A percentile compares a stretch with the other conserved stretches of the same genome.
phyloP scores from a whole-genome alignment of 2,329 filamentous ascomycete species.

The Graphiopsis chlorocephala region DNA sequence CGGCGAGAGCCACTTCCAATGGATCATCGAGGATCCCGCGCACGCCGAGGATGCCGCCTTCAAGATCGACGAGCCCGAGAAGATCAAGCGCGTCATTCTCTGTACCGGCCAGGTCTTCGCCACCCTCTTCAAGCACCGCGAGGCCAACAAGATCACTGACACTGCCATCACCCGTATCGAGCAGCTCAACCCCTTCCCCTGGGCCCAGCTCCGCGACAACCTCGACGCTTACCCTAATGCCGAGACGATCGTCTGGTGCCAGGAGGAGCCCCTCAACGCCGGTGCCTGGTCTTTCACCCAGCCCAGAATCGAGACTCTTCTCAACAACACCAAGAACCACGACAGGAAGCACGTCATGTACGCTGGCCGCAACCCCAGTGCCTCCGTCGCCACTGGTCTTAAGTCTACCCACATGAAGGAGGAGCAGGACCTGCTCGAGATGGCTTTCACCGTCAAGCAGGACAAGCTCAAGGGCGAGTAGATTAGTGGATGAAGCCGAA shows the following conservation, averaged over 20 bases:
- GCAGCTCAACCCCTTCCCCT: conserved; percentile 98
- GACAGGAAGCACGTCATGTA: conserved; percentile 96
- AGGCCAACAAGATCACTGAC: conserved; percentile 80
- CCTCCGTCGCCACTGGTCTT: conserved; percentile 87
- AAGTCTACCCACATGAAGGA: conserved; percentile 89
- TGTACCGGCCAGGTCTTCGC: conserved; percentile 95
- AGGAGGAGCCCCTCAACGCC: conserved; percentile 97
- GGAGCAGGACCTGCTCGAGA: conserved; percentile 76
- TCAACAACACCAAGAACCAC: conserved; percentile 91
- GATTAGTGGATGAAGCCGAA: neutral
- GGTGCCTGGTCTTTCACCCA: conserved; percentile 97
- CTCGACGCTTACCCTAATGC: conserved; percentile 96
- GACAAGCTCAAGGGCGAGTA: conserved; percentile 66
- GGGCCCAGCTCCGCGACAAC: conserved; percentile 95
- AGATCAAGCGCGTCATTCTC: conserved; percentile 91
- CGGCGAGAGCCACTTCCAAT: conserved; percentile 88
- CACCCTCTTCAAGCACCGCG: conserved; percentile 85
- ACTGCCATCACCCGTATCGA: conserved; percentile 93
- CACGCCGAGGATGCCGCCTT: conserved; percentile 64
- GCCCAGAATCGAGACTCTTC: conserved; percentile 90
- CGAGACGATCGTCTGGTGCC: conserved; percentile 94
- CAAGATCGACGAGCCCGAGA: conserved; percentile 70
- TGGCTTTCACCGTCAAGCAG: conserved; percentile 62
- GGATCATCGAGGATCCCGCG: conserved; percentile 89
- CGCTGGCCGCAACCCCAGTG: conserved; percentile 88